Percentiles rank a stretch among this genome's conserved stretches.
phyloP scores from a whole-genome alignment of 116 monocot genomes.

The Dioscorea cayenensis region DNA sequence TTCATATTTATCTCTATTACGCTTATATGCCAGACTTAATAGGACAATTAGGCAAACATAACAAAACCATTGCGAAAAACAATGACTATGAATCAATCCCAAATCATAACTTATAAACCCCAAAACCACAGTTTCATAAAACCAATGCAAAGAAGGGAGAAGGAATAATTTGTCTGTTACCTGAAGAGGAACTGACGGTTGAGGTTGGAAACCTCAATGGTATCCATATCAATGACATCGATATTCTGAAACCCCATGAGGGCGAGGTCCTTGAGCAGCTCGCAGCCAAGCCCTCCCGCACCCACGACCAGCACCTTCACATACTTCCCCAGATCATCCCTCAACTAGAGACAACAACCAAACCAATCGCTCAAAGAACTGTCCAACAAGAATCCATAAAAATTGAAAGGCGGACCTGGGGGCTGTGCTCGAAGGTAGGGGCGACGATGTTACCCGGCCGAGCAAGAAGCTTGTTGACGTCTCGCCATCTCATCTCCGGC shows the following conservation, averaged over 20 bases:
- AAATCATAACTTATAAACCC: too few relatives aligned
- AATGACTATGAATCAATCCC: too few relatives aligned
- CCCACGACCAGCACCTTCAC: conserved; percentile 87
- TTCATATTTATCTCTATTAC: too few relatives aligned
- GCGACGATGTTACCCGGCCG: conserved; percentile 83
- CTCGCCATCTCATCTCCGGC: conserved; percentile 48
- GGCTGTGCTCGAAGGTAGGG: conserved; percentile 55
- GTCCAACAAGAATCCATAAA: neutral
- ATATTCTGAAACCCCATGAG: conserved; percentile 81
- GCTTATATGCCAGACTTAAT: too few relatives aligned
- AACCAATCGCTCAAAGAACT: neutral
- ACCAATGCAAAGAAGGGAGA: too few relatives aligned
- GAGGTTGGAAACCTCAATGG: conserved; percentile 96
- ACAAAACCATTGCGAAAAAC: too few relatives aligned
- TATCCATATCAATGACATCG: conserved; percentile 98
- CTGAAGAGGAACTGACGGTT: conserved; percentile 99
- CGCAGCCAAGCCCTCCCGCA: conserved; percentile 96
- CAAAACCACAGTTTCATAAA: too few relatives aligned
- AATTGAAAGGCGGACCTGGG: conserved; percentile 13
- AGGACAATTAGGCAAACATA: too few relatives aligned
- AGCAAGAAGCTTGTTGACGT: conserved; percentile 82
- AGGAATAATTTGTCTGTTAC: conserved; percentile 4
- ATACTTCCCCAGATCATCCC: conserved; percentile 66
- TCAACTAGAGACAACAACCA: conserved; percentile 39
- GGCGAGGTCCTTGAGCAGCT: conserved; percentile 94